Percentiles rank a stretch among this genome's conserved stretches.
phyloP scores from a whole-genome alignment of 768 basidiomycete species.

The Phlebiopsis flavidoalba region DNA sequence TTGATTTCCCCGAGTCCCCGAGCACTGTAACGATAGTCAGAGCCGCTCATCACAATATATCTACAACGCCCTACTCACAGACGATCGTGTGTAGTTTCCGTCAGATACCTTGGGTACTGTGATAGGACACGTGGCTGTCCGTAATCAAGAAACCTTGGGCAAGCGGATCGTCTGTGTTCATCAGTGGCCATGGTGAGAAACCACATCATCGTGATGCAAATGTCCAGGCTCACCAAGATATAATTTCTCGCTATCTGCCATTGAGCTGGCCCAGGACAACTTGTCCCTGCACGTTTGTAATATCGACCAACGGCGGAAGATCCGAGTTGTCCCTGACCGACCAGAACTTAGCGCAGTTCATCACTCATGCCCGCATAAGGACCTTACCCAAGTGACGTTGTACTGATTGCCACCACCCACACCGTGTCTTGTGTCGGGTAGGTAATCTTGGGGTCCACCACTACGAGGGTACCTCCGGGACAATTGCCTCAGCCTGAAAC shows the following conservation, averaged over 20 bases:
- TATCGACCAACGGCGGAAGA: constrained; percentile 32
- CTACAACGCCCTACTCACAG: too few relatives aligned
- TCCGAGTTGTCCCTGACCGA: constrained; percentile 20
- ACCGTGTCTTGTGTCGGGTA: constrained; percentile 26
- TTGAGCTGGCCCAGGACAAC: constrained; percentile 41
- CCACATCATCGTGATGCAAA: too few relatives aligned
- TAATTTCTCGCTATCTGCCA: constrained; percentile 41
- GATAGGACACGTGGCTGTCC: constrained; percentile 34
- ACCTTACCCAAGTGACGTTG: constrained; percentile 40
- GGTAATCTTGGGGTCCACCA: constrained; percentile 37
- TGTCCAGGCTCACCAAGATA: constrained; percentile 34
- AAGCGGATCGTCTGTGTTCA: constrained; percentile 34
- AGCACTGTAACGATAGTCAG: constrained; percentile 28
- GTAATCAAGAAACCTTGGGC: constrained; percentile 35
- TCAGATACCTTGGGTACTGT: constrained; percentile 32
- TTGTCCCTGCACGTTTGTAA: constrained; percentile 29
- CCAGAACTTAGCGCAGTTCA: neutral
- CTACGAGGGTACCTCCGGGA: neutral
- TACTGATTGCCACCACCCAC: constrained; percentile 34
- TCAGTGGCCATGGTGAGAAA: neutral
- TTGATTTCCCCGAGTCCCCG: constrained; percentile 40
- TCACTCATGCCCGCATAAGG: neutral
- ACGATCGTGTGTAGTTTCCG: constrained; percentile 43
- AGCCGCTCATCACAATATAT: too few relatives aligned
- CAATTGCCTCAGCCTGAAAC: constrained; percentile 12